Evolutionary conservation across 768 basidiomycete genomes (phyloP).

Genomic region (Rhodotorula babjevae): DNA sequence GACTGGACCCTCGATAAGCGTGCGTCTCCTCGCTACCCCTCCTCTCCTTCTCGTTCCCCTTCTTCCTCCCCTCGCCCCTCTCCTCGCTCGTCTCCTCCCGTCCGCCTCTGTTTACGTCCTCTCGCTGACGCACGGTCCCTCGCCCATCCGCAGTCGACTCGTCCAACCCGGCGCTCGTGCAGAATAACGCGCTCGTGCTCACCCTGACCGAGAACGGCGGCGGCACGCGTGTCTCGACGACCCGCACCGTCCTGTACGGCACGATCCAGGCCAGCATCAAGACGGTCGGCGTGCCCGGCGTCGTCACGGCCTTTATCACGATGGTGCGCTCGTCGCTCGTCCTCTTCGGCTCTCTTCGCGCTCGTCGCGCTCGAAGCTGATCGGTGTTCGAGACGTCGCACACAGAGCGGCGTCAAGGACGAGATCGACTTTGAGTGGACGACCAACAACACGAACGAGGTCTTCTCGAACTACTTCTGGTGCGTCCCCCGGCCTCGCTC

Average conservation of each 20-base stretch:
- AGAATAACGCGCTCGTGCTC: slow-evolving; percentile 33
- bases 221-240: slow-evolving; percentile 46
- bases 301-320: slow-evolving; percentile 45
- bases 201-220: slow-evolving; percentile 36
- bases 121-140: neutral
- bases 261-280: slow-evolving; percentile 40
- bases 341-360: neutral
- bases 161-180: slow-evolving; percentile 36
- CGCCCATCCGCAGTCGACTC: slow-evolving; percentile 14
- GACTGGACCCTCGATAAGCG: slow-evolving; percentile 44
- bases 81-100: too few relatives aligned
- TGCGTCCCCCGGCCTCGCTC: neutral
- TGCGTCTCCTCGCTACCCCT: slow-evolving; percentile 1
- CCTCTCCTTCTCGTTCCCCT: neutral
- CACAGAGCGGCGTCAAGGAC: slow-evolving; percentile 33
- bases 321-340: slow-evolving; percentile 39
- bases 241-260: slow-evolving; percentile 46
- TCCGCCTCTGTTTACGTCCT: too few relatives aligned
- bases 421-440: slow-evolving; percentile 44
- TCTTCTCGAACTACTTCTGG: slow-evolving; percentile 26
- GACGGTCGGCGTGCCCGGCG: slow-evolving; percentile 42
- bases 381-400: too few relatives aligned
- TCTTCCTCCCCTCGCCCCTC: neutral
- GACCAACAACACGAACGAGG: slow-evolving; percentile 11
- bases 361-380: neutral